These are phyloP conservation scores for Tolypocladium tundrense DNA, from an alignment of 2,329 filamentous ascomycete species.

Conservation along the genomic window DNA sequence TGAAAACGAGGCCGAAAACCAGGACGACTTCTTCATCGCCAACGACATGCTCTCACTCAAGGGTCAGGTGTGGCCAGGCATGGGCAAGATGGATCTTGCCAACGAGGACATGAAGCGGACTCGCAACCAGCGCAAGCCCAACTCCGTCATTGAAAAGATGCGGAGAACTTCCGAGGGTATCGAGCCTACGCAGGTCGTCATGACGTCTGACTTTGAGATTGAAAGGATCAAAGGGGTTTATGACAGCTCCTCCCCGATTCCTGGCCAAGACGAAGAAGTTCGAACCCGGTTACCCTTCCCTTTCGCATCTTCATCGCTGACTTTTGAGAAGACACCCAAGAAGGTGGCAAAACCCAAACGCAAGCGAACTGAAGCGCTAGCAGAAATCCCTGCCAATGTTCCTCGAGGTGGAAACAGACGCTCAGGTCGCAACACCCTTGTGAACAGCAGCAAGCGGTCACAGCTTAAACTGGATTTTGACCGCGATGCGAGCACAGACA, in stretches of 20 bases:
- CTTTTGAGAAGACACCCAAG: slow-evolving; percentile 15
- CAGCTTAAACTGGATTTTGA: slow-evolving; percentile 9
- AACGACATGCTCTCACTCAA: slow-evolving; percentile 43
- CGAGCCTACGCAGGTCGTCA: slow-evolving; percentile 54
- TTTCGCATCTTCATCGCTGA: slow-evolving; percentile 1
- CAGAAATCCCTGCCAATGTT: slow-evolving; percentile 24
- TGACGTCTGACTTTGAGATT: slow-evolving; percentile 40
- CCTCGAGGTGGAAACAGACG: slow-evolving; percentile 16
- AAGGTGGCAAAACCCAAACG: slow-evolving; percentile 19
- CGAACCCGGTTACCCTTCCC: slow-evolving; percentile 8
- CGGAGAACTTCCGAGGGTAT: slow-evolving; percentile 53
- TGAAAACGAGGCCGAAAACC: slow-evolving; percentile 16
- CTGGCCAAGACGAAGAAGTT: slow-evolving; percentile 32
- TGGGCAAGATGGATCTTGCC: slow-evolving; percentile 74
- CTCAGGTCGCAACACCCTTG: slow-evolving; percentile 9
- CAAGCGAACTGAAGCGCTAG: slow-evolving; percentile 19
- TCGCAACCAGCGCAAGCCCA: slow-evolving; percentile 69
- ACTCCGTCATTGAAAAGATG: slow-evolving; percentile 59
- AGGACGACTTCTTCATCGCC: slow-evolving; percentile 14
- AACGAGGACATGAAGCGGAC: slow-evolving; percentile 62
- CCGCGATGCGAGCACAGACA: slow-evolving; percentile 5
- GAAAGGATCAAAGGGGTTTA: slow-evolving; percentile 48
- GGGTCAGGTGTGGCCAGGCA: slow-evolving; percentile 65
- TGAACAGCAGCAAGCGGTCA: slow-evolving; percentile 8
- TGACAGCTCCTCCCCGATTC: slow-evolving; percentile 41